Base-by-base conservation (phyloP, 495 filamentous ascomycete species). In the Penicillium cinerascens region DNA sequence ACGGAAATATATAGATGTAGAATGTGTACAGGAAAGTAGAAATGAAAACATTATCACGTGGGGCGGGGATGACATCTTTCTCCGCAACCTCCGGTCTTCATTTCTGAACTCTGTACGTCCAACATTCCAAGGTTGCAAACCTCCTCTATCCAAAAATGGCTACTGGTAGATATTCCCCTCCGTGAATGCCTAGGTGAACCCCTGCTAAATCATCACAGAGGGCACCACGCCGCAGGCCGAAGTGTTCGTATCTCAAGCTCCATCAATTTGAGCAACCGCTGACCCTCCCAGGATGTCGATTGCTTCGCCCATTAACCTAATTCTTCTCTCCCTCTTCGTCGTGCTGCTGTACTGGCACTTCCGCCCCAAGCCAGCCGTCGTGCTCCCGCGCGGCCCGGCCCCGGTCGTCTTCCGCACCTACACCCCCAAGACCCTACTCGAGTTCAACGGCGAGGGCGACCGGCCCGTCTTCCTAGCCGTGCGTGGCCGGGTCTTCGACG, bases 321-420 rank as follows among this genome's bases (percentile, higher is more conserved):
- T 92, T 57, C 83, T 95, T 51, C 61, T 88, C 60, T 78, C 80
- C 44, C 74, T 91, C 49, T 80, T 89, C 60, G 59, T 86, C 47
- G 79, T 89, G 66, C 77, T 89, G 17, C 66, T 85, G 50, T 93
- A 90, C 76, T 67, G 77, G 51, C 79, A 86, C 55, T 76, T 87
- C 60, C 82, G 84, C 42, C 85, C 87, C 17, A 67, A 81, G 42
- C 74, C 80, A 4, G 67, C 79, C 41, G 65, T 80, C 42, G 69
- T 77, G 1, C 83, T 92, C 44, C 87, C 88, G 44, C 81, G 83
- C 51, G 73, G 82, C 22, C 85, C 91, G 3, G 74, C 89, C 25
- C 82, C 88, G 3, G 74, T 86, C 55, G 89, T 97, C 62, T 97
- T 96, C 84, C 80, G 81, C 48, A 92, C 86, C 61, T 98, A 96